A percentile compares a stretch with the other conserved stretches of the same genome.
Evolutionary conservation across 2,329 filamentous ascomycete species (phyloP).

Genomic region (Lithohypha guttulata): DNA sequence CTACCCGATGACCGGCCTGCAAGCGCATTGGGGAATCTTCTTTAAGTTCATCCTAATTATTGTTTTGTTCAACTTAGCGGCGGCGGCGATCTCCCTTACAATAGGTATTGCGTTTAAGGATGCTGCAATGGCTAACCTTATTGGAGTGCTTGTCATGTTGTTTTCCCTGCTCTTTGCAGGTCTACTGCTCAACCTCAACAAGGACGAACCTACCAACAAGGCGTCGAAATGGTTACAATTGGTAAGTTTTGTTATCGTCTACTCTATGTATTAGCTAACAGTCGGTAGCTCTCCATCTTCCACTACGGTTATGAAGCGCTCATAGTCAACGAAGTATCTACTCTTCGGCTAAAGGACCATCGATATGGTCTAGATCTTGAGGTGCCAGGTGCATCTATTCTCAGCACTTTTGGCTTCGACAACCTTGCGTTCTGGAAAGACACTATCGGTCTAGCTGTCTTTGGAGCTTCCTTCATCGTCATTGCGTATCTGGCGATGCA

Average conservation of each 20-base stretch:
- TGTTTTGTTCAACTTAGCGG: conserved; percentile 90
- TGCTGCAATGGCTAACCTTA: conserved; percentile 77
- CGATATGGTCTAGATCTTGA: conserved; percentile 96
- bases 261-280: conserved; percentile 25
- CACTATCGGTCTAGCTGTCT: conserved; percentile 67
- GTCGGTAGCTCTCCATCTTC: conserved; percentile 70
- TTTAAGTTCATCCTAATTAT: conserved; percentile 84
- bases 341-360: conserved; percentile 78
- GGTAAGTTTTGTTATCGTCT: conserved; percentile 35
- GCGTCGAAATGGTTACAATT: conserved; percentile 82
- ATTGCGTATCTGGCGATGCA: conserved; percentile 91
- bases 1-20: conserved; percentile 93
- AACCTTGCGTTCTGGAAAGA: conserved; percentile 79
- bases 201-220: conserved; percentile 65
- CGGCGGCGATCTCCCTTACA: conserved; percentile 85
- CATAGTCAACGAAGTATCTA: conserved; percentile 92
- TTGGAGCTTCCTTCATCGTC: conserved; percentile 72
- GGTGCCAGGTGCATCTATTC: conserved; percentile 83
- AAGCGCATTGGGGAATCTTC: conserved; percentile 72
- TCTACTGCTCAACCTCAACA: conserved; percentile 71
- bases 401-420: conserved; percentile 91
- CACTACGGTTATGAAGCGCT: conserved; percentile 95
- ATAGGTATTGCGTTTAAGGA: conserved; percentile 95
- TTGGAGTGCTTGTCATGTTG: conserved; percentile 92
- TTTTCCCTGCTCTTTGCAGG: conserved; percentile 94